Evolutionary conservation across 31 red algal species (phyloP).

Genomic region (Bonnemaisonia californica): DNA sequence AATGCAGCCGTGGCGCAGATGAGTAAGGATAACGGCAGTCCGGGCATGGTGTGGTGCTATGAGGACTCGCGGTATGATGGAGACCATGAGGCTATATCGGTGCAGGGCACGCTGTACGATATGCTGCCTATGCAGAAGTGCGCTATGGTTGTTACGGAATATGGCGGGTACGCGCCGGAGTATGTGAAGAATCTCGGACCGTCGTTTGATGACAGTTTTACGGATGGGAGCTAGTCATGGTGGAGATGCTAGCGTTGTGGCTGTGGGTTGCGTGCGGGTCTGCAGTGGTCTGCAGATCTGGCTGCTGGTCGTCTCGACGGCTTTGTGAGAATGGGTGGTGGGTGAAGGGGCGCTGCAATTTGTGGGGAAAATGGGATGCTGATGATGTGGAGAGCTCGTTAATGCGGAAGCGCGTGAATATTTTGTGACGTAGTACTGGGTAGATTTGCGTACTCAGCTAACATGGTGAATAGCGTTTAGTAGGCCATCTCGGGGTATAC

Average conservation of each 20-base stretch:
- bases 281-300: background rate
- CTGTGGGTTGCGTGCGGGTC: background rate
- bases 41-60: constrained; percentile 54
- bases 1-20: constrained; percentile 21
- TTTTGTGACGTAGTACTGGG: too few species aligned
- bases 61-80: constrained; percentile 53
- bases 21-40: background rate
- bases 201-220: constrained; percentile 8
- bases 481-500: too few species aligned
- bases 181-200: constrained; percentile 48
- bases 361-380: too few species aligned
- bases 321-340: too few species aligned
- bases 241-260: background rate
- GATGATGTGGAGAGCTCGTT: too few species aligned
- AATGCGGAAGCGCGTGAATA: too few species aligned
- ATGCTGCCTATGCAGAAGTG: constrained; percentile 44
- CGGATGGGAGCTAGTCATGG: background rate
- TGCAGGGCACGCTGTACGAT: constrained; percentile 47
- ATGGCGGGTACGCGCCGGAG: constrained; percentile 52
- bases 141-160: constrained; percentile 49
- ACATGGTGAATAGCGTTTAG: too few species aligned
- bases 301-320: too few species aligned
- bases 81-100: constrained; percentile 31
- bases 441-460: too few species aligned
- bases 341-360: too few species aligned